A percentile compares a stretch with the other conserved stretches of the same genome.
These are phyloP conservation scores for Mercurialis annua DNA, from an alignment of 345 rosid species.

Conservation along the genomic window DNA sequence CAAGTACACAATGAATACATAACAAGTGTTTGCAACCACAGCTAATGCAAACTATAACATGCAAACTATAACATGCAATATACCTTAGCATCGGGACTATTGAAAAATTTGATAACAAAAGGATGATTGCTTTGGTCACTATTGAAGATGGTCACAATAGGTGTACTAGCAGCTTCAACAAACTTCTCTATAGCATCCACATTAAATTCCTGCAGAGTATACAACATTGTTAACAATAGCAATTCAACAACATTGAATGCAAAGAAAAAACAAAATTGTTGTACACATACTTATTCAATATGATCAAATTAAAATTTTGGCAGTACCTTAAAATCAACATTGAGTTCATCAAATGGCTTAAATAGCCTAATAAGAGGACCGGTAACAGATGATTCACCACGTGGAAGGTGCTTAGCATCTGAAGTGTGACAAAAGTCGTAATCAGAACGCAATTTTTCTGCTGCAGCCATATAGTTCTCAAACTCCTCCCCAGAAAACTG, in stretches of 20 bases:
- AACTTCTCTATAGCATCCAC: constrained; percentile 77
- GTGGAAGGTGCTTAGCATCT: constrained; percentile 87
- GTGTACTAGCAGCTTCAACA: constrained; percentile 69
- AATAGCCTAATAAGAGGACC: constrained; percentile 88
- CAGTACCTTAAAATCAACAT: constrained; percentile 73
- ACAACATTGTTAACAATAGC: constrained; percentile 2
- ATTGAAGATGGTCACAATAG: constrained; percentile 64
- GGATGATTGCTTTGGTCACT: constrained; percentile 76
- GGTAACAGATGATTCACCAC: constrained; percentile 74
- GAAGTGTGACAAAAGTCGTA: constrained; percentile 82
- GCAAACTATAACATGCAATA: too few relatives aligned
- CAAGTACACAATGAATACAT: not conserved
- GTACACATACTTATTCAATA: not conserved
- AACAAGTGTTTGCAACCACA: not conserved
- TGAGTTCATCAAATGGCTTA: constrained; percentile 93
- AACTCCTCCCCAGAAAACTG: constrained; percentile 81
- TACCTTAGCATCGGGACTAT: constrained; percentile 72
- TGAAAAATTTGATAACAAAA: constrained; percentile 72
- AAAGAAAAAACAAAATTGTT: not conserved
- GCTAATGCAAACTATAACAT: not conserved
- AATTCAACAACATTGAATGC: not conserved
- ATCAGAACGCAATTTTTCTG: constrained; percentile 82
- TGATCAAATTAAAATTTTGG: not conserved
- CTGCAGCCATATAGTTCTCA: constrained; percentile 62
- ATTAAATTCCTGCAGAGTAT: constrained; percentile 61